Evolutionary conservation across 1,139 yeast genomes (phyloP).

Genomic region (Sugiyamaella neomexicana): DNA sequence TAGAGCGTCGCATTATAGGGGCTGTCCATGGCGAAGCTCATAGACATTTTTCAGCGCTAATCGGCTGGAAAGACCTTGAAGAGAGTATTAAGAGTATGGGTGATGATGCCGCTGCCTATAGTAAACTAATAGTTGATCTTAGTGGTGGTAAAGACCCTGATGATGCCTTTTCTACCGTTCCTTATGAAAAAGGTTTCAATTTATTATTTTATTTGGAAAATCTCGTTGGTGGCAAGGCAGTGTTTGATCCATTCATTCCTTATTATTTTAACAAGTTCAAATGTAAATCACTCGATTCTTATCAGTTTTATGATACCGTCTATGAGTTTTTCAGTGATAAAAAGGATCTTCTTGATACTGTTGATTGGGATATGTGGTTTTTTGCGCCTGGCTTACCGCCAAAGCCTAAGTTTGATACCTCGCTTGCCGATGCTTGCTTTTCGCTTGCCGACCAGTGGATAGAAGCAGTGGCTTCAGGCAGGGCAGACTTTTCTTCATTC

Average conservation of each 20-base stretch:
- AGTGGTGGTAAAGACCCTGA: slow-evolving; percentile 68
- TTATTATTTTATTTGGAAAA: slow-evolving; percentile 72
- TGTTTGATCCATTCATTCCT: slow-evolving; percentile 77
- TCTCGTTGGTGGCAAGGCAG: slow-evolving; percentile 58
- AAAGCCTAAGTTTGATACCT: slow-evolving; percentile 75
- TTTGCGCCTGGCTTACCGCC: slow-evolving; percentile 78
- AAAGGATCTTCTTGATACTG: slow-evolving; percentile 53
- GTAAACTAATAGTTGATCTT: slow-evolving; percentile 68
- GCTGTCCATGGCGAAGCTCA: slow-evolving; percentile 71
- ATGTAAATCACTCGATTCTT: slow-evolving; percentile 73
- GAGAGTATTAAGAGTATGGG: slow-evolving; percentile 62
- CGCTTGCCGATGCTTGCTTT: slow-evolving; percentile 72
- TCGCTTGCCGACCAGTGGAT: slow-evolving; percentile 67
- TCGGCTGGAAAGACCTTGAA: slow-evolving; percentile 84
- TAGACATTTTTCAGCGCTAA: slow-evolving; percentile 78
- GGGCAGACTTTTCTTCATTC: slow-evolving; percentile 37
- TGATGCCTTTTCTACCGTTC: slow-evolving; percentile 83
- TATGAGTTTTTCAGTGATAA: slow-evolving; percentile 55
- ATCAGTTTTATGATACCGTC: slow-evolving; percentile 73
- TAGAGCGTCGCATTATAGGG: slow-evolving; percentile 82
- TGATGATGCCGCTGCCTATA: slow-evolving; percentile 50
- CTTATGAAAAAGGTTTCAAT: slow-evolving; percentile 89
- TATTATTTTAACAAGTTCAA: slow-evolving; percentile 70
- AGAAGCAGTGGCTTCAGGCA: slow-evolving; percentile 35
- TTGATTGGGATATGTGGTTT: slow-evolving; percentile 87